Base-by-base conservation (phyloP, 2,329 filamentous ascomycete species). In the Orbilia ellipsospora region DNA sequence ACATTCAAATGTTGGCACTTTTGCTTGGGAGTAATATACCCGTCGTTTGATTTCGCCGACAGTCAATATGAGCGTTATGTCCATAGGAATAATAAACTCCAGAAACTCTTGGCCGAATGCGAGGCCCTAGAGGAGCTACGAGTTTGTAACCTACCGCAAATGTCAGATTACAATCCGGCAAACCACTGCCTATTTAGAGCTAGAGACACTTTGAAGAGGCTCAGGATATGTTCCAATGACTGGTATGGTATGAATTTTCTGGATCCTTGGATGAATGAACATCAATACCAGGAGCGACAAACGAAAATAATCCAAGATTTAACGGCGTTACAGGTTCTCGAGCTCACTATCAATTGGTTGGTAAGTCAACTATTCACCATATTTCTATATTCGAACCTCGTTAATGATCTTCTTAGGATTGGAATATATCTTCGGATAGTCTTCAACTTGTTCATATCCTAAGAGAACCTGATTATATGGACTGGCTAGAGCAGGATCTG, bases 131-230 rank as follows among this genome's bases (percentile, higher is more conserved):
- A 73, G 23, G 69, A 67, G 16, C 16, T 73, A 18, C 51, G 69
- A 12, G 51, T 56, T 2, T 73, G 69, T 44, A 73, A 67, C 31
- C 18, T 73, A 31, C 69, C 62, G 2, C 69, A 73, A 15, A 51
- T 73, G 26, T 15, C 26, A 8, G 26, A 62, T 7, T 73, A 61
- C n/a, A 28, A 57, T 31, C 55, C 62, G 4, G 13, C 26, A 28
- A 52, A 57, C 16, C 69, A 73, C 28, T 74, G 70, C 36, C 40
- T 67, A 2, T 67, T 74, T 16, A 67, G 70, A 40, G 62, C 18
- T 15, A 57, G 45, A 18, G 56, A 74, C 6, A 73, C 70, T 0
- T 36, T 74, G 6, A 67, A 15, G 50, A 42, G 52, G n/a, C 44
- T 74, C 13, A 56, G 70, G 28, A 50, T 74, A 26, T 74, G 70